Percentiles rank a stretch among this genome's conserved stretches.
phyloP scores from a whole-genome alignment of 129 eudicot genomes.

The Calendula officinalis region DNA sequence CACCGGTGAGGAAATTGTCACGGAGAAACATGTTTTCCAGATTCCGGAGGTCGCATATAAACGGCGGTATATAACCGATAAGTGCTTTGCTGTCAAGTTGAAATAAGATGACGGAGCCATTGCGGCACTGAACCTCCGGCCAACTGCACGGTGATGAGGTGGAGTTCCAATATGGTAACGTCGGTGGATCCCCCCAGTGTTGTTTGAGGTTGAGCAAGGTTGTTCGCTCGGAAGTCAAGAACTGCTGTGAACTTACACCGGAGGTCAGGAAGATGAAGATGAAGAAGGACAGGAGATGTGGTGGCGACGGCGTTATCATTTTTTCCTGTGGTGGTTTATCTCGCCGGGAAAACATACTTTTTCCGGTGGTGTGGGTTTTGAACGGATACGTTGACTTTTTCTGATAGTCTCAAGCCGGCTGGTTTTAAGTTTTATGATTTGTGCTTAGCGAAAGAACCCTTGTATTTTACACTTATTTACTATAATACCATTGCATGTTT shows the following conservation, averaged over 20 bases:
- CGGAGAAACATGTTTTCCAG: slow-evolving; percentile 37
- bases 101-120: slow-evolving; percentile 39
- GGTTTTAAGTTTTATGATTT: not conserved
- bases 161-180: slow-evolving; percentile 52
- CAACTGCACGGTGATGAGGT: slow-evolving; percentile 71
- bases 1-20: slow-evolving; percentile 44
- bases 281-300: slow-evolving; percentile 14
- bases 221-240: slow-evolving; percentile 31
- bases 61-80: slow-evolving; percentile 36
- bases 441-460: not conserved
- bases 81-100: slow-evolving; percentile 22
- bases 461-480: not conserved
- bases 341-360: not conserved
- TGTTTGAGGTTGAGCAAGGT: slow-evolving; percentile 60
- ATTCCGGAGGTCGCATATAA: slow-evolving; percentile 48
- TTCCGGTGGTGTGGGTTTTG: not conserved
- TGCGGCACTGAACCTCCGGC: slow-evolving; percentile 61
- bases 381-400: not conserved
- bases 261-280: slow-evolving; percentile 32
- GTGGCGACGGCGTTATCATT: slow-evolving; percentile 13
- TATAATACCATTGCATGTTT: not conserved
- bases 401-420: slow-evolving; percentile 2
- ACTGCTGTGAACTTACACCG: slow-evolving; percentile 40
- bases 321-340: slow-evolving; percentile 19
- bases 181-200: slow-evolving; percentile 41